A percentile compares a stretch with the other conserved stretches of the same genome.
Conservation (phyloP, 139 green algal species). For the Yamagishiella unicocca region DNA sequence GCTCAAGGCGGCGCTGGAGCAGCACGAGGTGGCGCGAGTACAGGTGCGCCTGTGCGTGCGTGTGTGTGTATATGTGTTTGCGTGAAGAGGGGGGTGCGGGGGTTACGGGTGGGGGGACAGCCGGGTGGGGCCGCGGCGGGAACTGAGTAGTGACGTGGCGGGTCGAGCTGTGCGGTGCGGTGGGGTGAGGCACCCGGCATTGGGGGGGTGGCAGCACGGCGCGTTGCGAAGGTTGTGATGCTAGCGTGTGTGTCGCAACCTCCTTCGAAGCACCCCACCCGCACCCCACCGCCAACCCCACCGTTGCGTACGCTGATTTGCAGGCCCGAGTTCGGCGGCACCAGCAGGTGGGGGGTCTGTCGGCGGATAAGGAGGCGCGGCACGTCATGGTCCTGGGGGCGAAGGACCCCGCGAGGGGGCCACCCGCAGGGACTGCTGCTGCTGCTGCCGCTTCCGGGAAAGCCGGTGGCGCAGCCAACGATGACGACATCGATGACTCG, state of each 20-base stretch:
- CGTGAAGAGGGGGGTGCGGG: background rate
- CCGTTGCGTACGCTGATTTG: no score
- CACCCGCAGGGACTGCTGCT: no score
- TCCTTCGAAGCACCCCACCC: background rate
- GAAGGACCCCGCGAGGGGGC: background rate
- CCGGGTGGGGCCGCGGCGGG: background rate
- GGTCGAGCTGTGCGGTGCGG: no score
- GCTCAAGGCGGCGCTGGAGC: conserved; percentile 70
- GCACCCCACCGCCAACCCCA: no score
- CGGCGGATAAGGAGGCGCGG: background rate
- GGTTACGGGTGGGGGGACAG: background rate
- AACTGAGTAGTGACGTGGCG: background rate
- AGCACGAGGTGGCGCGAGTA: conserved; percentile 71
- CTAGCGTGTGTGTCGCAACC: background rate
- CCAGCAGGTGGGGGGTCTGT: background rate
- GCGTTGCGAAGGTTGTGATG: no score
- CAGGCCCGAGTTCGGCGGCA: conserved; percentile 40
- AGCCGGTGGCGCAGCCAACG: background rate
- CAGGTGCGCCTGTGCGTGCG: conserved; percentile 25
- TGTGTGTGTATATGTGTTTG: no score
- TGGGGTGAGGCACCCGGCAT: no score
- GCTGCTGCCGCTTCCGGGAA: background rate
- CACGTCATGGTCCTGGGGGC: conserved; percentile 29
- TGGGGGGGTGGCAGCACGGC: no score
- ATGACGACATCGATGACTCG: background rate